Conservation (phyloP, 2,329 filamentous ascomycete species). For the Keithomyces neogunnii region DNA sequence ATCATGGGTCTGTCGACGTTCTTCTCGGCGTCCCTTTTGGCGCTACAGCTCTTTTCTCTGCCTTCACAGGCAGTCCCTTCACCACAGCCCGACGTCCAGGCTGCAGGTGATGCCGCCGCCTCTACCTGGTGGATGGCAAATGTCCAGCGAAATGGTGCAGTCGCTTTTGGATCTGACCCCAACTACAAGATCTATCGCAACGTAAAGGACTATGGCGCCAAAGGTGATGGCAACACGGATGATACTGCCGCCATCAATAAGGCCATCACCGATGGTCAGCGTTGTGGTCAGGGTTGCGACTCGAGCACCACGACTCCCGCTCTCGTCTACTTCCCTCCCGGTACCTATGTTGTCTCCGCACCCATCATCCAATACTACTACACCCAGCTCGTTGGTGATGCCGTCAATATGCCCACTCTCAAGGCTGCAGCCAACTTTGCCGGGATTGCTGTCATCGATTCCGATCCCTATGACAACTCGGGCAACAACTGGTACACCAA, state of each 20-base stretch:
- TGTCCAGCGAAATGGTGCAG: conserved; percentile 60
- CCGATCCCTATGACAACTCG: conserved; percentile 67
- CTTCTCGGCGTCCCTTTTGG: conserved; percentile 33
- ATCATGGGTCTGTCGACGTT: conserved; percentile 37
- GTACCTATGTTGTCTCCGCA: conserved; percentile 72
- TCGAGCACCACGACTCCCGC: conserved; percentile 78
- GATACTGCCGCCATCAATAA: conserved; percentile 84
- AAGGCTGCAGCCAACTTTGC: conserved; percentile 64
- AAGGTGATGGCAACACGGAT: conserved; percentile 61
- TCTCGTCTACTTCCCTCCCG: conserved; percentile 84
- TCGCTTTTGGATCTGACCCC: conserved; percentile 43
- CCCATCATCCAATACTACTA: conserved; percentile 86
- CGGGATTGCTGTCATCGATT: conserved; percentile 84
- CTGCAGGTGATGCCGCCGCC: conserved; percentile 15
- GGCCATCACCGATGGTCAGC: conserved; percentile 67
- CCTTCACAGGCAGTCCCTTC: conserved; percentile 24
- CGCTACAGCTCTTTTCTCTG: conserved; percentile 31
- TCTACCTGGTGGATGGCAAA: conserved; percentile 63
- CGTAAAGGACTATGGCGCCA: conserved; percentile 67
- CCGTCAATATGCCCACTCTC: conserved; percentile 60
- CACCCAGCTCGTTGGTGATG: conserved; percentile 85
- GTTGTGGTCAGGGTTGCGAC: conserved; percentile 75
- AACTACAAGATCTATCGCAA: conserved; percentile 69
- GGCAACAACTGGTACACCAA: conserved; percentile 72
- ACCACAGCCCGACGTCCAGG: conserved; percentile 11